Percentiles rank a stretch among this genome's conserved stretches.
Conservation (phyloP, 1,284 basidiomycete genomes). For the Trichosporon sp. region DNA sequence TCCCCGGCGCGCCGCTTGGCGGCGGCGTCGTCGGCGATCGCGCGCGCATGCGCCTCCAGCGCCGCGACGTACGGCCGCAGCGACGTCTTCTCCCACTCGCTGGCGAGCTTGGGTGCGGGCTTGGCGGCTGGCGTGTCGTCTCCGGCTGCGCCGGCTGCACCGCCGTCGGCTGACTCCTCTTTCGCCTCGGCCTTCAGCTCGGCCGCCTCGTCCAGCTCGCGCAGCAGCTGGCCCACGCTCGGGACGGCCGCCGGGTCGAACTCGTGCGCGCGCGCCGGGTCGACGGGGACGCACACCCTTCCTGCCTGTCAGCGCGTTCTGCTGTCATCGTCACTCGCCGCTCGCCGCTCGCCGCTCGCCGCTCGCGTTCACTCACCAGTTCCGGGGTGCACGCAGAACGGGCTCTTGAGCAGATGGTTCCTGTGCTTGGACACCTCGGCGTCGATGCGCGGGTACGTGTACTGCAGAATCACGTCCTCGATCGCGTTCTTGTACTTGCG, state of each 20-base stretch:
- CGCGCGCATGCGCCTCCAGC: conserved; percentile 67
- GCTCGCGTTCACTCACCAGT: conserved; percentile 57
- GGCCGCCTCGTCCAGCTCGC: conserved; percentile 58
- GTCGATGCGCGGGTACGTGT: conserved; percentile 94
- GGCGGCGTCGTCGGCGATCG: conserved; percentile 49
- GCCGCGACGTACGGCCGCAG: conserved; percentile 86
- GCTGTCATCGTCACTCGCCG: too few relatives aligned
- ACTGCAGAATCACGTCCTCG: conserved; percentile 87
- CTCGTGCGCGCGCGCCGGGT: conserved; percentile 67
- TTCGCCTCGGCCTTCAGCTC: conserved; percentile 12
- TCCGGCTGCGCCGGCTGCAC: background rate
- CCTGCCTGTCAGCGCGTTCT: conserved; percentile 53
- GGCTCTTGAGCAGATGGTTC: conserved; percentile 96
- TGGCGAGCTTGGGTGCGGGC: background rate
- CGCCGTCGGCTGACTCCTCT: conserved; percentile 3
- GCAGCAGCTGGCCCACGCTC: conserved; percentile 74
- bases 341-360: background rate
- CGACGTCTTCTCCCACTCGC: conserved; percentile 54
- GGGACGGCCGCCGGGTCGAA: conserved; percentile 86
- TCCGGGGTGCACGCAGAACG: conserved; percentile 94
- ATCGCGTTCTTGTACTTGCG: conserved; percentile 52
- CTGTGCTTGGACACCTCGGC: conserved; percentile 95
- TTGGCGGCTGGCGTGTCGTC: background rate
- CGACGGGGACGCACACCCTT: conserved; percentile 88
- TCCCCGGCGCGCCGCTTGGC: background rate